phyloP scores from a whole-genome alignment of 225 moss, liverwort and hornwort genomes.

The Polytrichum formosum region DNA sequence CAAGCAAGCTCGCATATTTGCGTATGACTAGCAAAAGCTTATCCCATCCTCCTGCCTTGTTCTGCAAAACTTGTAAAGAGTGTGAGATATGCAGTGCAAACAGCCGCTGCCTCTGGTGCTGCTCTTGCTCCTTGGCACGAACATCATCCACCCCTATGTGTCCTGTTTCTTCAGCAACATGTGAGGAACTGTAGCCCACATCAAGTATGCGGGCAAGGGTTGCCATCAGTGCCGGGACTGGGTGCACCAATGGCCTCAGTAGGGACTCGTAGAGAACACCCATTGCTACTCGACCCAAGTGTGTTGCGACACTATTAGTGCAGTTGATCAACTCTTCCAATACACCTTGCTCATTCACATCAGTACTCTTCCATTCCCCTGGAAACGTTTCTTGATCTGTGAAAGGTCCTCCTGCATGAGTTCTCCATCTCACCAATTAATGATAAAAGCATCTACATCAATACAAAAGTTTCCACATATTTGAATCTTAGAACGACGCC shows the following conservation, averaged over 20 bases:
- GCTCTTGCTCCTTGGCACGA: constrained; percentile 62
- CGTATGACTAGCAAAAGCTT: constrained; percentile 55
- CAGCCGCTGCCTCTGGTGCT: constrained; percentile 74
- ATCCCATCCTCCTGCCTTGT: constrained; percentile 76
- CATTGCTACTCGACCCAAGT: constrained; percentile 77
- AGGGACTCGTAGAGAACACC: constrained; percentile 86
- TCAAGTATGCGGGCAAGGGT: constrained; percentile 68
- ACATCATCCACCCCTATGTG: constrained; percentile 89
- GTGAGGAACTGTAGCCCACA: constrained; percentile 65
- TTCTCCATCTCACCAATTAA: too few relatives aligned
- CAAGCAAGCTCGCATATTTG: constrained; percentile 65
- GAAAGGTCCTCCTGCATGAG: constrained; percentile 21
- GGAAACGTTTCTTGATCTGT: constrained; percentile 33
- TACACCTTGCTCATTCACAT: constrained; percentile 50
- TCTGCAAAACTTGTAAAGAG: constrained; percentile 55
- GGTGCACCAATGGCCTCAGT: constrained; percentile 53
- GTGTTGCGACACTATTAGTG: constrained; percentile 50
- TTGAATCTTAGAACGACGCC: too few relatives aligned
- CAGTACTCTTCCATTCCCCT: constrained; percentile 64
- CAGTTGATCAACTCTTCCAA: constrained; percentile 60
- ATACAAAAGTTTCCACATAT: too few relatives aligned
- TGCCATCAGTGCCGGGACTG: constrained; percentile 54
- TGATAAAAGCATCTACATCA: too few relatives aligned
- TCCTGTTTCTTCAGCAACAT: constrained; percentile 44
- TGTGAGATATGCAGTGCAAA: constrained; percentile 66